Percentiles rank a stretch among this genome's conserved stretches.
Evolutionary conservation across 495 filamentous ascomycete species (phyloP).

Genomic region (Parathielavia appendiculata): DNA sequence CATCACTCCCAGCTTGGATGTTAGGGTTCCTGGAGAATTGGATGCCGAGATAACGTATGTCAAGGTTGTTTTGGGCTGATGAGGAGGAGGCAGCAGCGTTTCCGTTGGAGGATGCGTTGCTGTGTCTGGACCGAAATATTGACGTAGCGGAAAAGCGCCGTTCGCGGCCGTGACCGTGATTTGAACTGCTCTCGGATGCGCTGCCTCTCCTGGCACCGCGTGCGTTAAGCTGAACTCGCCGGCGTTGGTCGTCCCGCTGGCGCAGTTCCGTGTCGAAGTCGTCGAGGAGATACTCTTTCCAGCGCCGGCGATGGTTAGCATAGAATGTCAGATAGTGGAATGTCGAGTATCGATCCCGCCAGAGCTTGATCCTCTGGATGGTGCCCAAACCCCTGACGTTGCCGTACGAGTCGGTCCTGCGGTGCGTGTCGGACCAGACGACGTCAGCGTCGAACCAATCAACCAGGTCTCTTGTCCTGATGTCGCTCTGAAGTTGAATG

Average conservation of each 20-base stretch:
- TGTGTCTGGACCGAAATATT: slow-evolving; percentile 24
- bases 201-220: slow-evolving; percentile 30
- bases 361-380: slow-evolving; percentile 37
- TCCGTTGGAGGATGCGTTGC: slow-evolving; percentile 2
- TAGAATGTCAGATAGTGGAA: slow-evolving; percentile 34
- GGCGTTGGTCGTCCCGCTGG: slow-evolving; percentile 31
- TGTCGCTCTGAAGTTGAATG: slow-evolving; percentile 33
- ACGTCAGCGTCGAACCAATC: slow-evolving; percentile 38
- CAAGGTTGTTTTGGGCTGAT: slow-evolving; percentile 13
- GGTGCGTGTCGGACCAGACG: slow-evolving; percentile 33
- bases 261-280: slow-evolving; percentile 32
- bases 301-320: slow-evolving; percentile 32
- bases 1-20: slow-evolving; percentile 22
- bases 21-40: slow-evolving; percentile 32
- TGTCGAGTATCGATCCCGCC: slow-evolving; percentile 33
- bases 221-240: slow-evolving; percentile 28
- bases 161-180: slow-evolving; percentile 18
- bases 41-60: slow-evolving; percentile 34
- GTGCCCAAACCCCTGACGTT: slow-evolving; percentile 34
- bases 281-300: slow-evolving; percentile 33
- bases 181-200: slow-evolving; percentile 20
- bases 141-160: slow-evolving; percentile 30
- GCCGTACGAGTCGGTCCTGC: slow-evolving; percentile 33
- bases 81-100: slow-evolving; percentile 14
- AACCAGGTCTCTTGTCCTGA: slow-evolving; percentile 31